Percentiles rank a stretch among this genome's conserved stretches.
Conservation (phyloP, 2,329 filamentous ascomycete species). For the Dryadomyces quercivorus region DNA sequence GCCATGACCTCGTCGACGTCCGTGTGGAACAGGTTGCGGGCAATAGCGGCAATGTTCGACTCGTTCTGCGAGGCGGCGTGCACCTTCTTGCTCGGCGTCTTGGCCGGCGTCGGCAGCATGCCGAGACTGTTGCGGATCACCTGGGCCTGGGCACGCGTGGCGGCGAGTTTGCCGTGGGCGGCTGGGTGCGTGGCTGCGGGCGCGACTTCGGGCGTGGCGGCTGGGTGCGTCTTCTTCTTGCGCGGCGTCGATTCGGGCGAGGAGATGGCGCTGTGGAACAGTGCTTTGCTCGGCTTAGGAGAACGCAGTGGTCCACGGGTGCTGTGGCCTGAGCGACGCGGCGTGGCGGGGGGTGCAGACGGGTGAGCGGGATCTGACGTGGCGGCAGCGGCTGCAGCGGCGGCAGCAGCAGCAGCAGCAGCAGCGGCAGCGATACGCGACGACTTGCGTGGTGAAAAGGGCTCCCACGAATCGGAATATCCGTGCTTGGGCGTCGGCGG, state of each 20-base stretch:
- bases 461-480: constrained; percentile 56
- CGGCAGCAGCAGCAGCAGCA: constrained; percentile 11
- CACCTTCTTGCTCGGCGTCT: constrained; percentile 58
- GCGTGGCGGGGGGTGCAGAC: constrained; percentile 27
- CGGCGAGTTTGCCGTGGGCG: constrained; percentile 16
- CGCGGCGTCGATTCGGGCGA: constrained; percentile 34
- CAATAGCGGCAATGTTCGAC: constrained; percentile 39
- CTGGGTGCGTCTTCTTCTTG: constrained; percentile 37
- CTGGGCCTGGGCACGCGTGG: constrained; percentile 22
- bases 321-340: constrained; percentile 14
- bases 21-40: constrained; percentile 50
- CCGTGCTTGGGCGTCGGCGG: constrained; percentile 59
- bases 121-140: constrained; percentile 17
- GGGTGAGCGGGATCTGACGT: constrained; percentile 14
- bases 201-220: constrained; percentile 20
- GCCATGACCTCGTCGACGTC: constrained; percentile 46
- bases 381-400: constrained; percentile 29
- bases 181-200: neutral
- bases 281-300: constrained; percentile 14
- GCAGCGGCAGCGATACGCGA: constrained; percentile 49
- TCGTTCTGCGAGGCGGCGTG: constrained; percentile 33
- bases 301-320: constrained; percentile 14
- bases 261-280: constrained; percentile 16
- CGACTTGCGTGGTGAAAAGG: constrained; percentile 60
- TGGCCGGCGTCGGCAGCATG: constrained; percentile 67